Evolutionary conservation across 2,329 filamentous ascomycete genomes (phyloP).

Genomic region (Zasmidium citrigriseum): DNA sequence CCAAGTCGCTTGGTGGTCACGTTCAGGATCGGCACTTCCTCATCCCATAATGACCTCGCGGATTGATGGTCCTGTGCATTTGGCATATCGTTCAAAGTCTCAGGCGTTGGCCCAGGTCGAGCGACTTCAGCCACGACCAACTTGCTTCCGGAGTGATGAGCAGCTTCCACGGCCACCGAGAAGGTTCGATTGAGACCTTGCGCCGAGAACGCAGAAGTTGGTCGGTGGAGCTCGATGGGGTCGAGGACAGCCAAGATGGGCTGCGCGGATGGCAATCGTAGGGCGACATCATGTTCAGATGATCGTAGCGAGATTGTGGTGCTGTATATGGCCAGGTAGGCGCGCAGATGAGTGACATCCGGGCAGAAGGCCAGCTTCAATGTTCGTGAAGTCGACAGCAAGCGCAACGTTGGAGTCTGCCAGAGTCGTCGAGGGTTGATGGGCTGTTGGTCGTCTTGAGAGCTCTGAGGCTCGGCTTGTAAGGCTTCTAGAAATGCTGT

Average conservation of each 20-base stretch:
- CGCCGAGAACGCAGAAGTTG: constrained; percentile 72
- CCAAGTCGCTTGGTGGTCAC: constrained; percentile 45
- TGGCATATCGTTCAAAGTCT: neutral
- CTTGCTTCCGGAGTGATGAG: constrained; percentile 38
- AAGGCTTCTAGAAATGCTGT: constrained; percentile 66
- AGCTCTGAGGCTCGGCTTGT: constrained; percentile 2
- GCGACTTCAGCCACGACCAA: constrained; percentile 44
- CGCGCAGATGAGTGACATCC: constrained; percentile 74
- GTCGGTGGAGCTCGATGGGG: constrained; percentile 64
- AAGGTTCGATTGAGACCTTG: constrained; percentile 68
- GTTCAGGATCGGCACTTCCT: constrained; percentile 50
- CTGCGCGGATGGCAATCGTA: constrained; percentile 11
- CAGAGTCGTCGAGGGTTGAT: neutral
- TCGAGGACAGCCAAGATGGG: constrained; percentile 65
- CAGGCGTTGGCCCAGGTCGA: neutral
- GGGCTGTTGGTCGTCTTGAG: neutral
- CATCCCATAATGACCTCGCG: constrained; percentile 44
- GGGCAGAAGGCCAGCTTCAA: constrained; percentile 72
- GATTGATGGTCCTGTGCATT: neutral
- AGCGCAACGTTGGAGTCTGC: constrained; percentile 60
- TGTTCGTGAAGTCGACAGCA: constrained; percentile 68
- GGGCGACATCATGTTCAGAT: constrained; percentile 6
- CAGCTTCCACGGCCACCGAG: constrained; percentile 64
- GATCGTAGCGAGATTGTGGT: constrained; percentile 11
- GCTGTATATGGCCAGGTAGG: constrained; percentile 56